Percentiles rank a stretch among this genome's conserved stretches.
Conservation (phyloP, 176 grass and related monocot species). For the Melocanna baccifera region DNA sequence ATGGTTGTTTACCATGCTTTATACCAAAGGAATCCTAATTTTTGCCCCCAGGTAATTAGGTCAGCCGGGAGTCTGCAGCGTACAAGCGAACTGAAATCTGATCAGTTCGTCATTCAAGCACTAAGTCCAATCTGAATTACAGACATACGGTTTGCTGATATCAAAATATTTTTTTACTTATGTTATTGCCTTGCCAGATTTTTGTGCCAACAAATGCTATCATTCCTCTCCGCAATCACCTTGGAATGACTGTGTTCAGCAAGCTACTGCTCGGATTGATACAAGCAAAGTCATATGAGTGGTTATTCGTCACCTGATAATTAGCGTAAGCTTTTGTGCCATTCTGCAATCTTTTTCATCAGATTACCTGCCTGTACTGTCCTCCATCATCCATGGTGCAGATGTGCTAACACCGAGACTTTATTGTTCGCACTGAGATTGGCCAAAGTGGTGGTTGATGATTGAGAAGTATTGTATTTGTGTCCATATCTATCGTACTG, state of each 20-base stretch:
- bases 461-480: background rate
- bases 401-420: background rate
- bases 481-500: no score
- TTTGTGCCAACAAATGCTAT: constrained; percentile 64
- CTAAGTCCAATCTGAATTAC: background rate
- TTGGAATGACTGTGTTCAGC: constrained; percentile 91
- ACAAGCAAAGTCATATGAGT: constrained; percentile 69
- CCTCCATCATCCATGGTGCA: background rate
- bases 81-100: no score
- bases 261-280: constrained; percentile 79
- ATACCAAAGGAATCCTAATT: no score
- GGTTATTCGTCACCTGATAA: background rate
- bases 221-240: constrained; percentile 89
- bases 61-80: no score
- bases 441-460: constrained; percentile 62
- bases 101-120: no score
- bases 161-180: background rate
- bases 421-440: constrained; percentile 44
- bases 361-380: background rate
- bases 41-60: no score
- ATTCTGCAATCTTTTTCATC: background rate
- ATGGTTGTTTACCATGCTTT: no score
- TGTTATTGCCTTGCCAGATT: constrained; percentile 45
- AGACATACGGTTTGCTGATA: background rate
- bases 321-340: constrained; percentile 3